Conservation (phyloP, 345 rosid species). For the Eucalyptus regnans region DNA sequence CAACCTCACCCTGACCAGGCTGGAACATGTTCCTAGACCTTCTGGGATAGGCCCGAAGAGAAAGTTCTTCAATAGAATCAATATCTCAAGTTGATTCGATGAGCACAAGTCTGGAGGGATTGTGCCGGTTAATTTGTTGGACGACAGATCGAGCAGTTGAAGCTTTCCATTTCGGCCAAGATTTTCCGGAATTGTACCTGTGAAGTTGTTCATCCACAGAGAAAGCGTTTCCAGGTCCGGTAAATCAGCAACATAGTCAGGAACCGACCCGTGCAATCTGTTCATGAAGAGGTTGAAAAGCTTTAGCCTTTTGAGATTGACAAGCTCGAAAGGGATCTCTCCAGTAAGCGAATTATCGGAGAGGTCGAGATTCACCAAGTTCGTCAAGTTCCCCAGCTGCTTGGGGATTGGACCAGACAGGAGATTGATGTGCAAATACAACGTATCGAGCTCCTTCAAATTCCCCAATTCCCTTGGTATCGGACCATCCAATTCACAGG, state of each 20-base stretch:
- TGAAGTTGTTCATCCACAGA: conserved; percentile 90
- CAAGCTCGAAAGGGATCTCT: conserved; percentile 62
- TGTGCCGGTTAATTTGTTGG: conserved; percentile 80
- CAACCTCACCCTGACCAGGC: conserved; percentile 54
- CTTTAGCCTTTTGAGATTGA: conserved; percentile 41
- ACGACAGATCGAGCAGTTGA: conserved; percentile 60
- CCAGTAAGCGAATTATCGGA: conserved; percentile 69
- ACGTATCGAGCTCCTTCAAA: conserved; percentile 48
- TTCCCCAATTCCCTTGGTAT: conserved; percentile 60
- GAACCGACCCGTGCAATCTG: conserved; percentile 73
- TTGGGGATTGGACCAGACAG: conserved; percentile 57
- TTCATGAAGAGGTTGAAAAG: conserved; percentile 73
- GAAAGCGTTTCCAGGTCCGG: conserved; percentile 44
- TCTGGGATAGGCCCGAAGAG: conserved; percentile 76
- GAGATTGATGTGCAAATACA: conserved; percentile 59
- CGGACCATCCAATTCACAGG: conserved; percentile 60
- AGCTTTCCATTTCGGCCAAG: conserved; percentile 71
- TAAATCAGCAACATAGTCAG: conserved; percentile 44
- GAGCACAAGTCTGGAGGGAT: conserved; percentile 46
- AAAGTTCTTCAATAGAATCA: conserved; percentile 76
- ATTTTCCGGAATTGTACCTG: conserved; percentile 58
- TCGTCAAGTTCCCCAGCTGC: conserved; percentile 63
- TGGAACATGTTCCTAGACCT: conserved; percentile 55
- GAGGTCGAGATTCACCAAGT: conserved; percentile 60
- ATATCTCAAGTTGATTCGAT: conserved; percentile 36